A percentile compares a stretch with the other conserved stretches of the same genome.
Conservation (phyloP, 225 moss, liverwort and hornwort genomes). For the Sphagnum contortum region DNA sequence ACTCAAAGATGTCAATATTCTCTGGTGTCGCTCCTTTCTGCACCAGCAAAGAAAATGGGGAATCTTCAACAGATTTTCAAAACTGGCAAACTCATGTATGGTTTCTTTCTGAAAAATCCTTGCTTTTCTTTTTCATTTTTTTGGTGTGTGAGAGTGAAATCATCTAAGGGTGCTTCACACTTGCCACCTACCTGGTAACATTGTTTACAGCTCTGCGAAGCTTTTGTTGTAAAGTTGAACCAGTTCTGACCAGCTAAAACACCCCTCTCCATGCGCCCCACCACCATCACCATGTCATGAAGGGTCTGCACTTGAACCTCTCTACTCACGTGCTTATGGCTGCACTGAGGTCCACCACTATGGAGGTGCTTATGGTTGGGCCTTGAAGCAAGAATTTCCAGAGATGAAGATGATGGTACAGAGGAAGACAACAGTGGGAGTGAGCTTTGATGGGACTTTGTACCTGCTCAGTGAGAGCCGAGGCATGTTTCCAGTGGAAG, state of each 20-base stretch:
- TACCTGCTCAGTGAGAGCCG: constrained; percentile 35
- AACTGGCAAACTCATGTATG: background rate
- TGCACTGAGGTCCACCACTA: background rate
- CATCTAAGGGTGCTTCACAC: background rate
- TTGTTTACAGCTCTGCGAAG: too few species aligned
- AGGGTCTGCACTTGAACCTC: background rate
- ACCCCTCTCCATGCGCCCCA: background rate
- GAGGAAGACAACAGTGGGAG: too few species aligned
- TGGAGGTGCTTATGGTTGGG: too few species aligned
- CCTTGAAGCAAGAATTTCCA: too few species aligned
- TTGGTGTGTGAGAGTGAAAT: background rate
- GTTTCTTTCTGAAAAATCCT: too few species aligned
- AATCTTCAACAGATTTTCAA: background rate
- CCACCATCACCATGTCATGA: background rate
- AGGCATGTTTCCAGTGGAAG: constrained; percentile 35
- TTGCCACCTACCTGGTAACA: background rate
- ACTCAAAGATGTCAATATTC: constrained; percentile 41
- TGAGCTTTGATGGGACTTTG: background rate
- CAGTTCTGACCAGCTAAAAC: background rate
- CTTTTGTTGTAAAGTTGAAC: too few species aligned
- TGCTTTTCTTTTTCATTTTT: too few species aligned
- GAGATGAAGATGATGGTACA: too few species aligned
- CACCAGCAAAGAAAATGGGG: constrained; percentile 3
- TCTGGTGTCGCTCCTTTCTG: constrained; percentile 68
- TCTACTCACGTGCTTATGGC: background rate